phyloP scores from a whole-genome alignment of 306 rosid species.

The Cucumis melo region DNA sequence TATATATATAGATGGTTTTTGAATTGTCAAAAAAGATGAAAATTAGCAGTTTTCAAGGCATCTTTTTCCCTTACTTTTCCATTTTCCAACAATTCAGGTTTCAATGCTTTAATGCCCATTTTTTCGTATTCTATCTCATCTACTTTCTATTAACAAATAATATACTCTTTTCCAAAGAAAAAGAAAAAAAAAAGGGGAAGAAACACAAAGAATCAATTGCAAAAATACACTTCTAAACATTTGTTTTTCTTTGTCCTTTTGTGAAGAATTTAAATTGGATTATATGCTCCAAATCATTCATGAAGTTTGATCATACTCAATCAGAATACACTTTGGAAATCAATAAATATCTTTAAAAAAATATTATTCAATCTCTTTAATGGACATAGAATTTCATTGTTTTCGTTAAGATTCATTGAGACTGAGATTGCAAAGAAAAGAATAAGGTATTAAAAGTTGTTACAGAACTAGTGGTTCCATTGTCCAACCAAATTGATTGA shows the following conservation, averaged over 20 bases:
- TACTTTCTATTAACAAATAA: not conserved
- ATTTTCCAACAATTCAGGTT: not conserved
- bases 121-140: not conserved
- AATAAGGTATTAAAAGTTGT: not conserved
- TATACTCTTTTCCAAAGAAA: too few relatives aligned
- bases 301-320: not conserved
- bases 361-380: not conserved
- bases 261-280: not conserved
- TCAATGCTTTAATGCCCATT: not conserved
- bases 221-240: not conserved
- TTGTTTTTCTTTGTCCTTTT: too few relatives aligned
- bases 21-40: not conserved
- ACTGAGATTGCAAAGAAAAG: not conserved
- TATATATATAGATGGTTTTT: too few relatives aligned
- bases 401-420: not conserved
- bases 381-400: not conserved
- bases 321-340: not conserved
- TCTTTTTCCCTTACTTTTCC: not conserved
- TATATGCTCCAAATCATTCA: not conserved
- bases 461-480: not conserved
- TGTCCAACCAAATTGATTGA: not conserved
- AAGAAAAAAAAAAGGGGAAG: too few relatives aligned
- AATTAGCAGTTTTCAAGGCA: not conserved
- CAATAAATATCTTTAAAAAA: not conserved
- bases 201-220: not conserved